phyloP scores from a whole-genome alignment of 371 early-diverging fungal species.

The Mortierella sp. region DNA sequence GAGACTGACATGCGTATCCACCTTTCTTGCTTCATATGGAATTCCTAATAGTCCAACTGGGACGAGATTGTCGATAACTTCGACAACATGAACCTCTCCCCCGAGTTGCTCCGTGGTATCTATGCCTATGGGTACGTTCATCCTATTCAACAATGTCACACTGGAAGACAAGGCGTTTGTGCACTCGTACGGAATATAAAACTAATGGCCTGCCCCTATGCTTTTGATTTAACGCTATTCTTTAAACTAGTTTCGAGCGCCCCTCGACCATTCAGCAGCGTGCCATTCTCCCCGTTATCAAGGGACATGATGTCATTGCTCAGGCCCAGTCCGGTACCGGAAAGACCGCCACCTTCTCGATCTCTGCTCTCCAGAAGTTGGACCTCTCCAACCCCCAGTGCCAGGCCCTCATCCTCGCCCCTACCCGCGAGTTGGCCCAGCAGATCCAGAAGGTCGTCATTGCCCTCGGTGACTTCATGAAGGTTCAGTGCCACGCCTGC shows the following conservation, averaged over 20 bases:
- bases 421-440: slow-evolving; percentile 94
- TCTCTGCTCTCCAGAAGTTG: slow-evolving; percentile 91
- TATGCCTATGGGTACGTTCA: slow-evolving; percentile 85
- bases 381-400: slow-evolving; percentile 78
- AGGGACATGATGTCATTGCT: slow-evolving; percentile 92
- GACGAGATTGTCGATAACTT: slow-evolving; percentile 85
- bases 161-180: neutral
- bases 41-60: slow-evolving; percentile 74
- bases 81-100: slow-evolving; percentile 87
- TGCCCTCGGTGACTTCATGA: slow-evolving; percentile 89
- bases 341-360: slow-evolving; percentile 97
- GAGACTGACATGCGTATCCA: slow-evolving; percentile 4
- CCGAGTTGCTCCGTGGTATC: slow-evolving; percentile 90
- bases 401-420: slow-evolving; percentile 93
- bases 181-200: neutral
- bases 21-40: neutral
- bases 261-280: slow-evolving; percentile 95
- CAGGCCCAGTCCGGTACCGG: slow-evolving; percentile 99
- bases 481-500: slow-evolving; percentile 85
- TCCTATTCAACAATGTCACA: slow-evolving; percentile 5
- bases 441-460: slow-evolving; percentile 91
- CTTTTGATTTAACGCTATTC: neutral
- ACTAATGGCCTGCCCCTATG: neutral
- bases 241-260: slow-evolving; percentile 78
- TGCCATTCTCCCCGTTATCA: slow-evolving; percentile 90